Evolutionary conservation across 2,329 filamentous ascomycete species (phyloP).

Genomic region (Arthrocladium fulminans): DNA sequence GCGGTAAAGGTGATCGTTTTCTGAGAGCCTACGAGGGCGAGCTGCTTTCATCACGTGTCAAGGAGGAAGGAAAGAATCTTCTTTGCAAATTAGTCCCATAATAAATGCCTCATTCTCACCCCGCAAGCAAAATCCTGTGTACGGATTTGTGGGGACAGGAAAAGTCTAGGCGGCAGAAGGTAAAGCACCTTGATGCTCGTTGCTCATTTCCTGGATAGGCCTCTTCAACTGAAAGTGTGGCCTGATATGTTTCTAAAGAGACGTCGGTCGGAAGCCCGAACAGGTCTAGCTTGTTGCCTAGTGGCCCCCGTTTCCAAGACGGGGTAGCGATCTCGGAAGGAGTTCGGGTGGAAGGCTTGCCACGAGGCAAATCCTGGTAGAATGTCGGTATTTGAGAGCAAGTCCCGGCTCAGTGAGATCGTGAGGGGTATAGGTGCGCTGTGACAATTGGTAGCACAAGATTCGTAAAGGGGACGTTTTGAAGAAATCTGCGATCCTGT

Average conservation of each 20-base stretch:
- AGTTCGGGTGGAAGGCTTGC: too few relatives aligned
- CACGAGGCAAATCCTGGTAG: not conserved
- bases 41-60: not conserved
- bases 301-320: not conserved
- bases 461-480: too few relatives aligned
- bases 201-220: not conserved
- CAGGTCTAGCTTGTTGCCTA: not conserved
- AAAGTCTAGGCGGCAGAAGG: not conserved
- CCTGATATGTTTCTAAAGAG: not conserved
- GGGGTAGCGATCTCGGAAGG: not conserved
- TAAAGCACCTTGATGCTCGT: not conserved
- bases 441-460: too few relatives aligned
- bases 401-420: not conserved
- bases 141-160: not conserved
- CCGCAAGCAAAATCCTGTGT: too few relatives aligned
- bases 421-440: too few relatives aligned
- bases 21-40: not conserved
- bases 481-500: too few relatives aligned
- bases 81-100: not conserved
- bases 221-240: not conserved
- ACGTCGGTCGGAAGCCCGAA: not conserved
- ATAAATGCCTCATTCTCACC: not conserved
- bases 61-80: not conserved
- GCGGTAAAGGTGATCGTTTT: not conserved
- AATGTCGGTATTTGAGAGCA: not conserved